These are phyloP conservation scores for Fusarium sp. DNA, from an alignment of 2,329 filamentous ascomycete genomes.

Conservation along the genomic window DNA sequence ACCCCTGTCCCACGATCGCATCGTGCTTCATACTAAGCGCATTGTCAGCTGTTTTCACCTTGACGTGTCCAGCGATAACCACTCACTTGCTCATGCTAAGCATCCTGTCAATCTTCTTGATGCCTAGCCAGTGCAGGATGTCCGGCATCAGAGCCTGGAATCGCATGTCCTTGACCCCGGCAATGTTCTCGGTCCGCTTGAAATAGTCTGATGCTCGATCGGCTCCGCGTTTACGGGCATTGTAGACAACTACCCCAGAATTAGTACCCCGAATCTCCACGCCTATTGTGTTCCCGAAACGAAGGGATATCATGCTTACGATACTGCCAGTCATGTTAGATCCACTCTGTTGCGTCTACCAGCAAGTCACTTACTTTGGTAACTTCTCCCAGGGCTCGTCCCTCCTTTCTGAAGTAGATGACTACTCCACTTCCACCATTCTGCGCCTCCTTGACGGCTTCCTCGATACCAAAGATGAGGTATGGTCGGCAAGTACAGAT, in stretches of 20 bases:
- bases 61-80: slow-evolving; percentile 16
- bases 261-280: slow-evolving; percentile 36
- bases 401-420: slow-evolving; percentile 99
- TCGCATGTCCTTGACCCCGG: slow-evolving; percentile 95
- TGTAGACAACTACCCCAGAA: slow-evolving; percentile 70
- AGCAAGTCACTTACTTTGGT: slow-evolving; percentile 76
- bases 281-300: background rate
- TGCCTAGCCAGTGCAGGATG: slow-evolving; percentile 97
- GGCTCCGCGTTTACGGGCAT: slow-evolving; percentile 82
- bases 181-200: slow-evolving; percentile 97
- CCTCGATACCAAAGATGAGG: slow-evolving; percentile 95
- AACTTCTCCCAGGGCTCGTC: slow-evolving; percentile 92
- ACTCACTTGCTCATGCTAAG: slow-evolving; percentile 95
- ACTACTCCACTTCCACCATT: slow-evolving; percentile 93
- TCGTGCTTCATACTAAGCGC: slow-evolving; percentile 85
- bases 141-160: slow-evolving; percentile 99
- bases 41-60: slow-evolving; percentile 42
- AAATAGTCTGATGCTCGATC: slow-evolving; percentile 94
- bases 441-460: slow-evolving; percentile 97
- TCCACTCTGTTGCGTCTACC: background rate
- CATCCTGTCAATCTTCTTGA: slow-evolving; percentile 99
- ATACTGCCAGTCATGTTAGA: slow-evolving; percentile 39
- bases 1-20: slow-evolving; percentile 86
- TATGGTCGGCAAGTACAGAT: slow-evolving; percentile 98
- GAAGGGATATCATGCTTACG: slow-evolving; percentile 26